These are phyloP conservation scores for Alternaria alternata DNA, from an alignment of 2,329 filamentous ascomycete species.

Conservation along the genomic window DNA sequence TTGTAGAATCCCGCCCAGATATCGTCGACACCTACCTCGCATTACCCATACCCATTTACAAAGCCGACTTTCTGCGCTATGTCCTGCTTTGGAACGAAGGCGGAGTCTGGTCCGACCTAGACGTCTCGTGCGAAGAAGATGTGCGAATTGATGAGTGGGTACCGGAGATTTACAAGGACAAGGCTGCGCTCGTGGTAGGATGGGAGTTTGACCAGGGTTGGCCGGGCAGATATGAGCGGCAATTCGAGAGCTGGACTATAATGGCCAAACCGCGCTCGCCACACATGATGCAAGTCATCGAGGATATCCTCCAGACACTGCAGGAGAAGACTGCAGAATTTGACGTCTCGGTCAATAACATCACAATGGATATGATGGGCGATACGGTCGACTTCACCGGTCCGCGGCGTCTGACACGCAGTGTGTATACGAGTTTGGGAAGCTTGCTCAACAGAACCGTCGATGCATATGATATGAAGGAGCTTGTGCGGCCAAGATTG, in stretches of 20 bases:
- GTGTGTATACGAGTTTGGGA: constrained; percentile 37
- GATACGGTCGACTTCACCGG: constrained; percentile 45
- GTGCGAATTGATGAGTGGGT: constrained; percentile 49
- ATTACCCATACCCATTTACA: constrained; percentile 50
- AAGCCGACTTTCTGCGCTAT: constrained; percentile 56
- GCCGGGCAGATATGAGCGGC: constrained; percentile 22
- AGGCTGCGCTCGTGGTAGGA: constrained; percentile 49
- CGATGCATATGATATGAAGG: constrained; percentile 24
- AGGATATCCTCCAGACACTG: constrained; percentile 37
- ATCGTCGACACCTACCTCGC: constrained; percentile 49
- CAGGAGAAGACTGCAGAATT: constrained; percentile 17
- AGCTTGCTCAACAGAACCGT: constrained; percentile 21
- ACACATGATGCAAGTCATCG: constrained; percentile 38
- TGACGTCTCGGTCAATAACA: constrained; percentile 20
- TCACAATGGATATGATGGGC: constrained; percentile 32
- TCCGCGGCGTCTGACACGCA: constrained; percentile 34
- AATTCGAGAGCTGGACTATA: constrained; percentile 46
- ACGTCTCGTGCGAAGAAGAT: constrained; percentile 47
- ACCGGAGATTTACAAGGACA: constrained; percentile 40
- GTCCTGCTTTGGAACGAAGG: constrained; percentile 53
- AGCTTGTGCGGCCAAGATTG: constrained; percentile 36
- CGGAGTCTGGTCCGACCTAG: constrained; percentile 55
- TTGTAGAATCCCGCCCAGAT: constrained; percentile 43
- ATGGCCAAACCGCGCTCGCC: constrained; percentile 34
- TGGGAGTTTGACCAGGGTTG: constrained; percentile 50